phyloP scores from a whole-genome alignment of 164 flowering plant species.

The Protea cynaroides region DNA sequence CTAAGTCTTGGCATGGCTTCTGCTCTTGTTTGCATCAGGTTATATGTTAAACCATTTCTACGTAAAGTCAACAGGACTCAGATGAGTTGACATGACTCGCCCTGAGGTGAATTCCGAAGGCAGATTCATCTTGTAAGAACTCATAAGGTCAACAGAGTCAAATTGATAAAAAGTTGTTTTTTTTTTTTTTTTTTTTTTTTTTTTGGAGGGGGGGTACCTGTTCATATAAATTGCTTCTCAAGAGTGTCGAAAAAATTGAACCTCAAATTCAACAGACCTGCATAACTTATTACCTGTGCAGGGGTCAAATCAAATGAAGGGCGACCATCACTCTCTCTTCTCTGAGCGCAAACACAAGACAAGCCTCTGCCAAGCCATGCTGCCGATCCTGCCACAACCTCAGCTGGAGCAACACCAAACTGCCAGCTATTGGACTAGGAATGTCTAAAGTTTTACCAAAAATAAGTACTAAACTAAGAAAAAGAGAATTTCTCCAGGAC shows the following conservation, averaged over 20 bases:
- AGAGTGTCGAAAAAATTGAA: neutral
- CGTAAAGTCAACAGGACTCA: too few species aligned
- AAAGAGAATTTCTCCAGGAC: neutral
- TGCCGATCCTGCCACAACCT: slow-evolving; percentile 96
- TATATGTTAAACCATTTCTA: too few species aligned
- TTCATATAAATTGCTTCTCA: too few species aligned
- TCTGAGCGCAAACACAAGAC: slow-evolving; percentile 98
- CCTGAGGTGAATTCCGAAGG: too few species aligned
- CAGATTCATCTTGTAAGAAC: too few species aligned
- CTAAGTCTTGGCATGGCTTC: too few species aligned
- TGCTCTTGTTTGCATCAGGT: too few species aligned
- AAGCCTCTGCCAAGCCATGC: slow-evolving; percentile 99
- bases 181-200: too few species aligned
- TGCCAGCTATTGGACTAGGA: slow-evolving; percentile 15
- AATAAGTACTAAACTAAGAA: neutral
- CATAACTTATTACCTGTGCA: slow-evolving; percentile 49
- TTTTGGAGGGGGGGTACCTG: too few species aligned
- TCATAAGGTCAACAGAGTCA: too few species aligned
- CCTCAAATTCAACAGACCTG: neutral
- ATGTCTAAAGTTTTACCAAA: neutral
- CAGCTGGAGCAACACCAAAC: slow-evolving; percentile 47
- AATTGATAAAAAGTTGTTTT: too few species aligned
- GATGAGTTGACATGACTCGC: too few species aligned
- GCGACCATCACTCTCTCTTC: slow-evolving; percentile 85
- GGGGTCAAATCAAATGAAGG: slow-evolving; percentile 92